A percentile compares a stretch with the other conserved stretches of the same genome.
Conservation (phyloP, 306 rosid species). For the Cotoneaster glaucophyllus region DNA sequence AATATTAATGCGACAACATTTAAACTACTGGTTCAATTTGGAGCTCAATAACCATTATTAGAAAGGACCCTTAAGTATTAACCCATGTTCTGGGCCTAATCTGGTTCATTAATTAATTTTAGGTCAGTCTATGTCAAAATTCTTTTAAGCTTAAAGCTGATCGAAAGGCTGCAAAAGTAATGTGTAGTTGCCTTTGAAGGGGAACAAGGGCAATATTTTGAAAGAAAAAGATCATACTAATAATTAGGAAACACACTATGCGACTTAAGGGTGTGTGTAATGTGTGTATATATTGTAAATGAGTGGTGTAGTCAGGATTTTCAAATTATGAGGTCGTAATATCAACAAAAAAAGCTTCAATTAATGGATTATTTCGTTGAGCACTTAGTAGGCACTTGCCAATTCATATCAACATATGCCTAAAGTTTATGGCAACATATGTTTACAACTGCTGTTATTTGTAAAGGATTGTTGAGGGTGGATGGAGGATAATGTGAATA, state of each 20-base stretch:
- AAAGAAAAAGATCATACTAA: constrained; percentile 8
- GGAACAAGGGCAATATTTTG: constrained; percentile 13
- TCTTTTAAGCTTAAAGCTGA: constrained; percentile 12
- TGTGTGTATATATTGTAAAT: not conserved
- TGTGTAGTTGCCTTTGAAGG: constrained; percentile 14
- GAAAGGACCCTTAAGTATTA: not conserved
- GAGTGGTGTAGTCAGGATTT: too few relatives aligned
- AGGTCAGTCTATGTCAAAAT: not conserved
- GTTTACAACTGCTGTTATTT: too few relatives aligned
- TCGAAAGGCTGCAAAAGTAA: constrained; percentile 28
- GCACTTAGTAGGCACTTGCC: too few relatives aligned
- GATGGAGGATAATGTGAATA: too few relatives aligned
- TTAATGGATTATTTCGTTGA: too few relatives aligned
- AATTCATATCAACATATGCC: too few relatives aligned
- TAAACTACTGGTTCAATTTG: not conserved
- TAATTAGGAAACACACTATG: constrained; percentile 1
- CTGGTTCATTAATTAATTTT: not conserved
- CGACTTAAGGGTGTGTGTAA: not conserved
- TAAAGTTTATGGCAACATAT: too few relatives aligned
- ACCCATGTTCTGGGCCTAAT: not conserved
- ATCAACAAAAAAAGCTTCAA: too few relatives aligned
- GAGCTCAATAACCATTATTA: not conserved
- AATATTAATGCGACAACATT: not conserved
- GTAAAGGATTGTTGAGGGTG: too few relatives aligned
- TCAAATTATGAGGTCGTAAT: too few relatives aligned